Base-by-base conservation (phyloP, 768 basidiomycete species). In the Mycena crocata region DNA sequence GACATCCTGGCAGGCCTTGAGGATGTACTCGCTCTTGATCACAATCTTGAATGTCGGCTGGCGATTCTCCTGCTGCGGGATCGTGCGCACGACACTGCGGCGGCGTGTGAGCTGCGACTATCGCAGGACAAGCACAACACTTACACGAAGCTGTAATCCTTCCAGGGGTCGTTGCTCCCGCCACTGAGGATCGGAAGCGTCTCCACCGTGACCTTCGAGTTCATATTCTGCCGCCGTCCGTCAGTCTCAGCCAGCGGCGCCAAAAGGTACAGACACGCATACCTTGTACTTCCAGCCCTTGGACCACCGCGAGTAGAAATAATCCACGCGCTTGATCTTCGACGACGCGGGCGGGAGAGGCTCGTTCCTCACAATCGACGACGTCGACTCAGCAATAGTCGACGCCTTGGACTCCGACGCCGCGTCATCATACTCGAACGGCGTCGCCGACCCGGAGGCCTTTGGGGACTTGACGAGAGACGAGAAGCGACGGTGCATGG, bases 251-350 rank as follows among this genome's bases (percentile, higher is more conserved):
- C 7, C 37, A 31, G 50, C 6, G 6, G 40, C 5, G 6, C 14
- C 24, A 15, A 9, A 37, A 35, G 2, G 2, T 9, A 23, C 23
- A 1, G 1, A 6, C 12, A 37, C 17, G 12, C 77, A 26, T 73
- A 85, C 85, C 69, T 79, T 78, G 71, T 89, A 89, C 76, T 87
- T 88, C 87, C 87, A 89, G 23, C 75, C 72, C 72, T 84, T 87
- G 34, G 80, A 79, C 87, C 87, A 88, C 65, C 81, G 76, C 71
- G 85, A 87, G 74, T 85, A 89, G 69, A 87, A 89, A 68, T 85
- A 80, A 71, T 89, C 89, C 46, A 89, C 84, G 2, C 86, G 85
- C 73, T 89, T 89, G 74, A 89, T 78, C 76, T 90, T 87, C 60
- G 87, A 77, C 19, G 84, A 83, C 31, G 85, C 84, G 7, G 79